Evolutionary conservation across 805 yeast genomes (phyloP).

Genomic region (Myxozyma sirexii): DNA sequence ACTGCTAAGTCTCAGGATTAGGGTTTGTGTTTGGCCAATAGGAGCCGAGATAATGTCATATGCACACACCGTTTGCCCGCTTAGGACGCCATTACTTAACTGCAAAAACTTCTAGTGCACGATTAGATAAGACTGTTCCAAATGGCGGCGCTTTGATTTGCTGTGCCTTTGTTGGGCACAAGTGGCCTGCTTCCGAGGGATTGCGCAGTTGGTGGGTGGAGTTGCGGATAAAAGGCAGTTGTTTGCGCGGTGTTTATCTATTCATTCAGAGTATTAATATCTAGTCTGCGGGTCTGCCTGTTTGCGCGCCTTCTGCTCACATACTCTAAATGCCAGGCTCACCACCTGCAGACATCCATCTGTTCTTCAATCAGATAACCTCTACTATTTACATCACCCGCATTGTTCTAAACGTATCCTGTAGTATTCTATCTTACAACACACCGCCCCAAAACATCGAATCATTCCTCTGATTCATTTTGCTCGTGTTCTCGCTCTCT

Average conservation of each 20-base stretch:
- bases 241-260: too few relatives aligned
- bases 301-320: too few relatives aligned
- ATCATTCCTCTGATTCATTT: background rate
- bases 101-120: background rate
- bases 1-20: background rate
- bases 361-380: too few relatives aligned
- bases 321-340: too few relatives aligned
- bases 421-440: background rate
- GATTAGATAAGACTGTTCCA: conserved; percentile 1
- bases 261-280: too few relatives aligned
- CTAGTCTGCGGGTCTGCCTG: too few relatives aligned
- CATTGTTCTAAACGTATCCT: too few relatives aligned
- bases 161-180: background rate
- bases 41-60: conserved; percentile 2
- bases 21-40: background rate
- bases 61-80: background rate
- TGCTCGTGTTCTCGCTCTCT: background rate
- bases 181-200: too few relatives aligned
- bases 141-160: background rate
- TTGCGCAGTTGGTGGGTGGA: too few relatives aligned
- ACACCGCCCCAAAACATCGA: conserved; percentile 25
- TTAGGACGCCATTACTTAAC: conserved; percentile 1
- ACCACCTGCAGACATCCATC: too few relatives aligned
- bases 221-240: too few relatives aligned
- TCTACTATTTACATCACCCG: too few relatives aligned